These are phyloP conservation scores for Aspergillus hiratsukae DNA, from an alignment of 2,329 filamentous ascomycete genomes.

Conservation along the genomic window DNA sequence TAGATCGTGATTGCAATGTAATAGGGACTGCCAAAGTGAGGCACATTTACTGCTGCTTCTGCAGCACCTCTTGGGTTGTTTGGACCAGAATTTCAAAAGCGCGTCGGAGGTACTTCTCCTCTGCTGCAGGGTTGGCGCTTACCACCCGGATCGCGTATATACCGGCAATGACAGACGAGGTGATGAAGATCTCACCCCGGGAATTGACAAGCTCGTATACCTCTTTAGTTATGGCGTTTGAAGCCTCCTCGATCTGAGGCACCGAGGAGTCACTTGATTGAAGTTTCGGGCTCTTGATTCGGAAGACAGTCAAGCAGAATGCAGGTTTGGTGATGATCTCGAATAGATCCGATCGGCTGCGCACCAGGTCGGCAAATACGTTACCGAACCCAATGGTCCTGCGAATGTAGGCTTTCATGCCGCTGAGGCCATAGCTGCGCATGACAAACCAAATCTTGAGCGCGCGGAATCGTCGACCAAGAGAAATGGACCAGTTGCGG, in stretches of 20 bases:
- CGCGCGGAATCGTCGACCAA: constrained; percentile 80
- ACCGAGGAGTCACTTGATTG: constrained; percentile 10
- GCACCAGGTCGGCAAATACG: constrained; percentile 60
- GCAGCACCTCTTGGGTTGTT: constrained; percentile 53
- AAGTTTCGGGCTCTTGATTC: constrained; percentile 47
- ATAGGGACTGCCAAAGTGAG: too few relatives aligned
- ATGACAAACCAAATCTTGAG: constrained; percentile 96
- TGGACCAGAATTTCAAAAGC: constrained; percentile 71
- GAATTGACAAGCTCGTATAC: constrained; percentile 73
- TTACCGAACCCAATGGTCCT: constrained; percentile 67
- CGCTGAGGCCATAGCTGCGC: constrained; percentile 72
- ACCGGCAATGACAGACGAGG: constrained; percentile 67
- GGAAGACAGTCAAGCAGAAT: constrained; percentile 76
- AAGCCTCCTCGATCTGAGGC: constrained; percentile 44
- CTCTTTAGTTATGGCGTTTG: constrained; percentile 65
- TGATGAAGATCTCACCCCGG: constrained; percentile 75
- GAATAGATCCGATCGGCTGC: constrained; percentile 64
- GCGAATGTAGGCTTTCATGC: constrained; percentile 68
- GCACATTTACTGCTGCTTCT: constrained; percentile 7
- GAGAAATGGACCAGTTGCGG: constrained; percentile 93
- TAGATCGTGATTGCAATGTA: neutral
- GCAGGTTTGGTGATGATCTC: constrained; percentile 67
- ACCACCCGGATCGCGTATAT: constrained; percentile 77
- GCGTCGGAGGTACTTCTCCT: constrained; percentile 66
- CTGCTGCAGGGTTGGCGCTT: constrained; percentile 63